Evolutionary conservation across 108 stramenopile species (phyloP).

Genomic region (Discostella stelligeroides): DNA sequence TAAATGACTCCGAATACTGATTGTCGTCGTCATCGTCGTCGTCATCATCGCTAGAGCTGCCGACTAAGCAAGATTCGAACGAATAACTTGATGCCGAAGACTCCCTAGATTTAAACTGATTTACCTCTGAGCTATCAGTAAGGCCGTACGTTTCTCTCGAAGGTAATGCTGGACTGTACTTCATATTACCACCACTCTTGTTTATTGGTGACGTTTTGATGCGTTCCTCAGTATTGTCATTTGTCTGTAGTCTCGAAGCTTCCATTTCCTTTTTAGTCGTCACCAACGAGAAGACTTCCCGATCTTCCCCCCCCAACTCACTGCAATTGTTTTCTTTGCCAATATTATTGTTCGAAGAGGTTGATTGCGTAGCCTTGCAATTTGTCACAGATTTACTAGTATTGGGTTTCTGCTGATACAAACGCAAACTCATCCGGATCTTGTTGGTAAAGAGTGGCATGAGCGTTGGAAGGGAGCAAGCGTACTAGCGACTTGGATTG

Average conservation of each 20-base stretch:
- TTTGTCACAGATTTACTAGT: background rate
- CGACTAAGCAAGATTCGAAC: background rate
- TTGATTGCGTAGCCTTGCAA: background rate
- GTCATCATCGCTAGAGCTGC: background rate
- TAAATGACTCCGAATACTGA: background rate
- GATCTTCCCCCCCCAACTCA: background rate
- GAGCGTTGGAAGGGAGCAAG: no score
- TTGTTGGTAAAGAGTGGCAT: no score
- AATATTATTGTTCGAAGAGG: background rate
- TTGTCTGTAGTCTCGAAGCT: background rate
- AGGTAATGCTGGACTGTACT: constrained; percentile 13
- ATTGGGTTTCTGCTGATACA: background rate
- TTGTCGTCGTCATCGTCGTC: background rate
- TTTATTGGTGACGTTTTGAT: background rate
- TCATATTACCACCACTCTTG: constrained; percentile 8
- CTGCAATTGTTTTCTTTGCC: constrained; percentile 7
- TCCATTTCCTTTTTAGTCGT: background rate
- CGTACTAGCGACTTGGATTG: no score
- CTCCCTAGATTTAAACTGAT: background rate
- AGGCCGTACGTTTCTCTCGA: constrained; percentile 2
- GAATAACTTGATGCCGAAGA: background rate
- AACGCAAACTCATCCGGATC: background rate
- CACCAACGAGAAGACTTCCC: background rate
- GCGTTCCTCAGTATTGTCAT: background rate
- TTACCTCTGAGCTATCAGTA: constrained; percentile 8